These are phyloP conservation scores for Corinectria fuckeliana DNA, from an alignment of 2,329 filamentous ascomycete genomes.

Conservation along the genomic window DNA sequence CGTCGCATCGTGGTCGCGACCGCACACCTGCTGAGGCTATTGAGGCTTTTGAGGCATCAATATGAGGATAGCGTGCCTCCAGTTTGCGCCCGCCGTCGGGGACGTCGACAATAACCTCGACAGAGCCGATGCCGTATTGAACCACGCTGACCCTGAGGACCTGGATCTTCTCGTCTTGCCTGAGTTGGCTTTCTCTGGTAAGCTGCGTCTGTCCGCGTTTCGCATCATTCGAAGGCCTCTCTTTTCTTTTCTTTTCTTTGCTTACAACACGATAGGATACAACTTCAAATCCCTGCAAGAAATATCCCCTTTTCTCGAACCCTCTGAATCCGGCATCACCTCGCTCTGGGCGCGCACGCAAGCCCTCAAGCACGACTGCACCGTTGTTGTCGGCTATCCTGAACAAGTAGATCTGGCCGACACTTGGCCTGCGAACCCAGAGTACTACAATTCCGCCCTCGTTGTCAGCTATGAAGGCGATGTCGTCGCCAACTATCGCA, in stretches of 20 bases:
- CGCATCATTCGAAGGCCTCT: too few relatives aligned
- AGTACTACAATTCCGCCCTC: constrained; percentile 63
- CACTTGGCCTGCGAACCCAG: constrained; percentile 58
- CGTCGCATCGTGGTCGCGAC: neutral
- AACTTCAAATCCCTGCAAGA: constrained; percentile 75
- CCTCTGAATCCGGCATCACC: constrained; percentile 67
- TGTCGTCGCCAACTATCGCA: constrained; percentile 65
- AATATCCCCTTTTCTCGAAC: constrained; percentile 74
- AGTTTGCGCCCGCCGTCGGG: constrained; percentile 11
- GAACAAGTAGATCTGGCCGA: constrained; percentile 64
- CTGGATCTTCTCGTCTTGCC: constrained; percentile 15
- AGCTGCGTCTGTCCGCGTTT: neutral
- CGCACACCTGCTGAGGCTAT: neutral
- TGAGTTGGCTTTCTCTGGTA: constrained; percentile 13
- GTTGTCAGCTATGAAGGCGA: constrained; percentile 65
- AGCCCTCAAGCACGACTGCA: constrained; percentile 70
- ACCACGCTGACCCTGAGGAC: constrained; percentile 4
- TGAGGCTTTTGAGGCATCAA: neutral
- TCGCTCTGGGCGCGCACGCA: constrained; percentile 74
- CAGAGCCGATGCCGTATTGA: constrained; percentile 7
- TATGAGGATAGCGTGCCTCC: constrained; percentile 13
- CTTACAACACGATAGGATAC: constrained; percentile 62
- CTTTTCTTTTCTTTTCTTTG: neutral
- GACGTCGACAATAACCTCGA: constrained; percentile 18
- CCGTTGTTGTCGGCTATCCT: constrained; percentile 76